Evolutionary conservation across 75 land plant genomes (phyloP), one percentile per base, ranked within the genome.

Genomic region (Pinus tabuliformis): DNA sequence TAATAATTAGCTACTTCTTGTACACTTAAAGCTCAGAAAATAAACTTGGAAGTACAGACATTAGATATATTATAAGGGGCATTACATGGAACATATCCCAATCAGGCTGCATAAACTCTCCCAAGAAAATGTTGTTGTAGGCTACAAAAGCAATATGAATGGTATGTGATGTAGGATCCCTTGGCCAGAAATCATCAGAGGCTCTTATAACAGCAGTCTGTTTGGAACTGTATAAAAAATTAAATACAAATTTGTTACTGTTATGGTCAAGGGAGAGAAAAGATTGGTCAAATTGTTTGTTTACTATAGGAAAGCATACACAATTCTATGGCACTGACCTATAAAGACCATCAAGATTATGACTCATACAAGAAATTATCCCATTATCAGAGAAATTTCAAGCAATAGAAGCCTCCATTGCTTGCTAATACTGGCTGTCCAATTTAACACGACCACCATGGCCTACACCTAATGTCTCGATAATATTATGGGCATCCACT

Each of bases 21-120:
- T 20, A 20, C 16, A 11, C 20, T 72, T 14, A 1, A 39, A 73
- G n/a, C 56, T 4, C 15, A 75, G 58, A 28, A 75, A 36, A 62
- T 6, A 42, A 37, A 21, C 9, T 39, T 61, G 30, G 39, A 66
- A 37, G 21, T 66, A 66, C 20, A 6, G 33, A 66, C 7, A 6
- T 5, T 42, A 42, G 49, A 42, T 42, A 26, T 26, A 6, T 42
- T 42, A 42, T 5, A 5, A 42, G 49, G 49, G 15, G 30, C 16
- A 75, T 85, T 82, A 93, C 96, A 79, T 93, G 96, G 57, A 93
- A 93, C 96, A 93, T 93, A 79, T 93, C 96, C 96, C 96, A 93
- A 82, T 93, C 96, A 33, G 94, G 96, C 77, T 93, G 96, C 96
- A 93, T 93, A 83, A 93, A 91, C 75, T 93, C 94, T 26, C 26